Evolutionary conservation across 257 asterid species (phyloP).

Genomic region (Asclepias syriaca): DNA sequence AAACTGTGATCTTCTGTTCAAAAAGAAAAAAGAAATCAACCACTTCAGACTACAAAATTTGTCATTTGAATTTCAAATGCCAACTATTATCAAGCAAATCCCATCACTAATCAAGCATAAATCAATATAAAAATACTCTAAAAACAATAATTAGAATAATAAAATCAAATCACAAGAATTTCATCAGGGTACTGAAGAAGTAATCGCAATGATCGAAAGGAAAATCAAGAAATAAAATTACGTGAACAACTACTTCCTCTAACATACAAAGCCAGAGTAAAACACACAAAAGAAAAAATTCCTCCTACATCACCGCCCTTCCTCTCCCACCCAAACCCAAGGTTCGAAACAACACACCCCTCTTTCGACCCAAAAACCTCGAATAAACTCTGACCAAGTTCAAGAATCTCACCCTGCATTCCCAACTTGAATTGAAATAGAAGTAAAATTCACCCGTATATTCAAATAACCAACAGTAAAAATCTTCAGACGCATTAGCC

Average conservation of each 20-base stretch:
- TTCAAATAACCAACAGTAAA: not conserved
- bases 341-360: not conserved
- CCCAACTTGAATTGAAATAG: not conserved
- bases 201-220: not conserved
- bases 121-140: not conserved
- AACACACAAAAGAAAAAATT: not conserved
- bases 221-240: not conserved
- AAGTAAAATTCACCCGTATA: not conserved
- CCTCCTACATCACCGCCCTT: not conserved
- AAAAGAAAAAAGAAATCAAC: not conserved
- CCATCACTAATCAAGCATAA: not conserved
- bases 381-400: not conserved
- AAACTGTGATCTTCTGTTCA: conserved; percentile 7
- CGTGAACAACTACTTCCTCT: not conserved
- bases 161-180: conserved; percentile 1
- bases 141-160: no score
- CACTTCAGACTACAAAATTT: not conserved
- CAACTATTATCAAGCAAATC: not conserved
- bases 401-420: not conserved
- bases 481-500: not conserved
- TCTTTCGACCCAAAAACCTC: not conserved
- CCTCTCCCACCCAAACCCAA: not conserved
- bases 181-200: not conserved
- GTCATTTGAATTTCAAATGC: not conserved
- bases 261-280: not conserved